These are phyloP conservation scores for Ramalina intermedia DNA, from an alignment of 495 filamentous ascomycete species.

Conservation along the genomic window DNA sequence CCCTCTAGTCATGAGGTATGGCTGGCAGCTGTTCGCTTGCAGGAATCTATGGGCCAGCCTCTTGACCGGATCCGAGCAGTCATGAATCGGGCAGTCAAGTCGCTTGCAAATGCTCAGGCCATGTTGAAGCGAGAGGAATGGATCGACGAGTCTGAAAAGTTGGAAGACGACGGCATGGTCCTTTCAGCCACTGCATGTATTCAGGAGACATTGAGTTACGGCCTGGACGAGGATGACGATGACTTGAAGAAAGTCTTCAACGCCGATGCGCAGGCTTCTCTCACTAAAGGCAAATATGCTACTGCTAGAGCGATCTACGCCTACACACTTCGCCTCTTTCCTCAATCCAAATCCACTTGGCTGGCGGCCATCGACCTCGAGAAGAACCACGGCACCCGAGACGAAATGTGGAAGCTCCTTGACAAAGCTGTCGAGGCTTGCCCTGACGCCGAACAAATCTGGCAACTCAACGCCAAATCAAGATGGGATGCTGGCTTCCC, in stretches of 20 bases:
- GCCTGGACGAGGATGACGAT: slow-evolving; percentile 91
- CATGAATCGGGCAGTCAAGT: slow-evolving; percentile 85
- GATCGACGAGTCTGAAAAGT: slow-evolving; percentile 88
- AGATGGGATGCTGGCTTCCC: slow-evolving; percentile 66
- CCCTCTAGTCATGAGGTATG: slow-evolving; percentile 88
- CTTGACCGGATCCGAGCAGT: slow-evolving; percentile 54
- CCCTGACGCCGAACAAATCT: slow-evolving; percentile 76
- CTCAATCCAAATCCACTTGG: slow-evolving; percentile 71
- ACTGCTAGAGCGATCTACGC: slow-evolving; percentile 88
- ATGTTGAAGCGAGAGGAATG: slow-evolving; percentile 97
- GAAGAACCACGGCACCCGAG: slow-evolving; percentile 73
- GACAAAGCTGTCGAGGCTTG: slow-evolving; percentile 91
- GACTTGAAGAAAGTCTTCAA: slow-evolving; percentile 91
- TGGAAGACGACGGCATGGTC: slow-evolving; percentile 81
- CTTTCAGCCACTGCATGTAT: slow-evolving; percentile 81
- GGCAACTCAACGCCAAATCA: slow-evolving; percentile 90
- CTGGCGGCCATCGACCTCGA: slow-evolving; percentile 82
- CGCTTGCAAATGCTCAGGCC: slow-evolving; percentile 78
- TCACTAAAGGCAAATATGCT: slow-evolving; percentile 64
- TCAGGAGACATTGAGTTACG: slow-evolving; percentile 82
- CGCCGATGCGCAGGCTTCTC: slow-evolving; percentile 73
- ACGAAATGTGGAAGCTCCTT: slow-evolving; percentile 67
- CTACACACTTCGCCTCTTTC: slow-evolving; percentile 77
- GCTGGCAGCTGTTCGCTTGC: slow-evolving; percentile 83
- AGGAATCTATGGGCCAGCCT: slow-evolving; percentile 72